Percentiles rank a stretch among this genome's conserved stretches.
These are phyloP conservation scores for Pisolithus microcarpus DNA, from an alignment of 768 basidiomycete genomes.

Conservation along the genomic window DNA sequence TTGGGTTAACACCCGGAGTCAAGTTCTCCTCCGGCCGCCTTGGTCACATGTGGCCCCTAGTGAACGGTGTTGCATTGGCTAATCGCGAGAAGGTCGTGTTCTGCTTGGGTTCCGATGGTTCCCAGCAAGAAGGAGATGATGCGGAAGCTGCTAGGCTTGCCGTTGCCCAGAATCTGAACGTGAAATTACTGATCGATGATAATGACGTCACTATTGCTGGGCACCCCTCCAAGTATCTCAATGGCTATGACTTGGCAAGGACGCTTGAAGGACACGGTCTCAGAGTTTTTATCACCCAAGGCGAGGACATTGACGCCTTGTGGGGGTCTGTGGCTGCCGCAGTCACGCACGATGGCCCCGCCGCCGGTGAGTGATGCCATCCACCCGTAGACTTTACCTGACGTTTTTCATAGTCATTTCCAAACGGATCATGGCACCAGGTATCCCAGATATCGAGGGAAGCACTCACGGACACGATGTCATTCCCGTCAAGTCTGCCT, in stretches of 20 bases:
- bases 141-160: slow-evolving; percentile 85
- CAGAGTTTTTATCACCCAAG: slow-evolving; percentile 64
- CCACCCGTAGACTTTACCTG: not conserved
- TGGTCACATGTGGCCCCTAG: slow-evolving; percentile 85
- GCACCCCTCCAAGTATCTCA: slow-evolving; percentile 80
- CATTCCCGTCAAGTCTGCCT: slow-evolving; percentile 72
- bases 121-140: slow-evolving; percentile 88
- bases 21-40: slow-evolving; percentile 92
- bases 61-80: slow-evolving; percentile 80
- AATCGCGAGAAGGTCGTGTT: slow-evolving; percentile 73
- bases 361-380: slow-evolving; percentile 46
- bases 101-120: slow-evolving; percentile 83
- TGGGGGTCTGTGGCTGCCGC: slow-evolving; percentile 59
- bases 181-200: slow-evolving; percentile 84
- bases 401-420: slow-evolving; percentile 44
- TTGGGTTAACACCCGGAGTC: slow-evolving; percentile 86
- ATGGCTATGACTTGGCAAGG: slow-evolving; percentile 63
- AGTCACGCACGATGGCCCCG: slow-evolving; percentile 63
- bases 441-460: slow-evolving; percentile 72
- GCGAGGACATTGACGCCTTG: slow-evolving; percentile 73
- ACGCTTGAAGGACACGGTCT: slow-evolving; percentile 79
- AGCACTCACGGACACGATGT: slow-evolving; percentile 79
- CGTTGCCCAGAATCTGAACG: slow-evolving; percentile 74
- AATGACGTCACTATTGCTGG: slow-evolving; percentile 93
- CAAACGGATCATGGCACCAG: slow-evolving; percentile 64